A percentile compares a stretch with the other conserved stretches of the same genome.
Conservation (phyloP, 306 rosid species). For the Quercus bicolor region DNA sequence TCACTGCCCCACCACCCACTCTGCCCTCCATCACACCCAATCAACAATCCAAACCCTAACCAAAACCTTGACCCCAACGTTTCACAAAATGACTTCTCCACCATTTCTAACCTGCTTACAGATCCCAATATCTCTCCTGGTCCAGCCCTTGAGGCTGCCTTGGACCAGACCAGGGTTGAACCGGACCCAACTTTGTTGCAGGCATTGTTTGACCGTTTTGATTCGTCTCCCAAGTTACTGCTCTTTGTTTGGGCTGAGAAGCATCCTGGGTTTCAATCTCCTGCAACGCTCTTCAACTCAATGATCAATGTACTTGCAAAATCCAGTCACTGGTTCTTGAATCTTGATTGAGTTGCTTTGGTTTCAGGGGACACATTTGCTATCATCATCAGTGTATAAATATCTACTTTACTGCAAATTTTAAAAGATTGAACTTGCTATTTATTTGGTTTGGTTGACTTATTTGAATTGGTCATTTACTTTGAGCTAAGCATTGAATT, state of each 20-base stretch:
- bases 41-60: not conserved
- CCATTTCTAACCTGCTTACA: constrained; percentile 46
- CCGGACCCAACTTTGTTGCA: constrained; percentile 41
- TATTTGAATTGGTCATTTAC: not conserved
- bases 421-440: not conserved
- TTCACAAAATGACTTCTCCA: constrained; percentile 37
- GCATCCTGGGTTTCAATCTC: constrained; percentile 45
- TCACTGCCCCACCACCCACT: constrained; percentile 16
- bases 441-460: not conserved
- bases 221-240: constrained; percentile 64
- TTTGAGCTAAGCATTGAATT: not conserved
- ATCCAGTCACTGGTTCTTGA: constrained; percentile 51
- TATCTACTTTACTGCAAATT: too few relatives aligned
- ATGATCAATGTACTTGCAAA: constrained; percentile 56
- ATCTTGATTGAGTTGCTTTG: constrained; percentile 36
- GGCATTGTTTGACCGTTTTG: constrained; percentile 49
- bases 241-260: constrained; percentile 71
- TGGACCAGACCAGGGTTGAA: constrained; percentile 56
- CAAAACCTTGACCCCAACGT: not conserved
- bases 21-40: constrained; percentile 6
- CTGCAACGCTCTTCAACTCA: constrained; percentile 40
- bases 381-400: constrained; percentile 69
- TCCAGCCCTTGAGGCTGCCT: constrained; percentile 35
- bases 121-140: constrained; percentile 49
- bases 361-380: constrained; percentile 59